Evolutionary conservation across 305 asterid species (phyloP).

Genomic region (Withania somnifera): DNA sequence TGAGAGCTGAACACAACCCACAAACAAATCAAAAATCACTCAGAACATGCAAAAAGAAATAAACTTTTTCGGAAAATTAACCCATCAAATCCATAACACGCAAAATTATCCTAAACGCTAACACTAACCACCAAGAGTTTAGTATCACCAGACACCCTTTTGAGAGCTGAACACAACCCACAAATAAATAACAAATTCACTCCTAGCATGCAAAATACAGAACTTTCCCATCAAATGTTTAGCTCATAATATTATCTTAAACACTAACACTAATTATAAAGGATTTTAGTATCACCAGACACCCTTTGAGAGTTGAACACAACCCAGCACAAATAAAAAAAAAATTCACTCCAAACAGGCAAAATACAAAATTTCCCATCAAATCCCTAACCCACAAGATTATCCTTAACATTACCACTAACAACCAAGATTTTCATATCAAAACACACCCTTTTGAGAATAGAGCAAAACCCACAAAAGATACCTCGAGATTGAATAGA

Average conservation of each 20-base stretch:
- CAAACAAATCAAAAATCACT: neutral
- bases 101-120: neutral
- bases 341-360: too few relatives aligned
- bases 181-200: neutral
- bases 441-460: neutral
- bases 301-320: too few relatives aligned
- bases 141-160: constrained; percentile 2
- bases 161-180: neutral
- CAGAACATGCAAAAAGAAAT: neutral
- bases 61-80: neutral
- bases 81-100: neutral
- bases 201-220: neutral
- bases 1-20: neutral
- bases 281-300: neutral
- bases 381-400: neutral
- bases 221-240: neutral
- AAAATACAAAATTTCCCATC: neutral
- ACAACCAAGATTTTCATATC: neutral
- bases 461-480: neutral
- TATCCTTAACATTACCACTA: neutral
- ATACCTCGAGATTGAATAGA: constrained; percentile 98
- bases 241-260: neutral
- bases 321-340: too few relatives aligned
- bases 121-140: constrained; percentile 1
- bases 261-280: neutral